A percentile compares a stretch with the other conserved stretches of the same genome.
Conservation (phyloP, 768 basidiomycete species). For the Tulasnella calospora region DNA sequence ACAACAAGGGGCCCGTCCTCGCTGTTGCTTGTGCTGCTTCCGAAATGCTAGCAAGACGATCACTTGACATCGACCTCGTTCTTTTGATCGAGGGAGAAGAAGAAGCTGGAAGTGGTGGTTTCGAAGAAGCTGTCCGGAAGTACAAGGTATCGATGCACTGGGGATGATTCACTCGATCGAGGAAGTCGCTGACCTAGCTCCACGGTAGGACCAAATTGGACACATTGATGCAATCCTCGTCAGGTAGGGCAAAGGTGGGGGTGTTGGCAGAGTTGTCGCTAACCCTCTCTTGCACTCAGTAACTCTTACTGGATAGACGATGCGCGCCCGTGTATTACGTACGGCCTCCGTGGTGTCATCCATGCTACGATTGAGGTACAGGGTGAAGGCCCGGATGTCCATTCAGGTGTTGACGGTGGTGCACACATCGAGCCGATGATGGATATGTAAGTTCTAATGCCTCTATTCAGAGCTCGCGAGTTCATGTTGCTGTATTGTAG, state of each 20-base stretch:
- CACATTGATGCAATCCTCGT: conserved; percentile 84
- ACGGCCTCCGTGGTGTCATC: conserved; percentile 89
- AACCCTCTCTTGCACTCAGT: conserved; percentile 38
- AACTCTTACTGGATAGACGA: conserved; percentile 98
- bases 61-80: conserved; percentile 79
- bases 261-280: not conserved
- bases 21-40: conserved; percentile 88
- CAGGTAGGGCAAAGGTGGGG: conserved; percentile 46
- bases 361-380: conserved; percentile 73
- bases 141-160: conserved; percentile 55
- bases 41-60: conserved; percentile 62
- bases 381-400: conserved; percentile 66
- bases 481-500: conserved; percentile 38
- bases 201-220: conserved; percentile 71
- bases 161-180: not conserved
- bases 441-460: conserved; percentile 61
- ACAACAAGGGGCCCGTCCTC: conserved; percentile 94
- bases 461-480: not conserved
- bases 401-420: conserved; percentile 94
- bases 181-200: not conserved
- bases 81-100: conserved; percentile 95
- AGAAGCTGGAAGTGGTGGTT: conserved; percentile 87
- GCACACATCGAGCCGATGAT: conserved; percentile 83
- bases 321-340: conserved; percentile 87
- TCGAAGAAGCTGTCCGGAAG: conserved; percentile 65